These are phyloP conservation scores for Rugonectria rugulosa DNA, from an alignment of 2,329 filamentous ascomycete species.

Conservation along the genomic window DNA sequence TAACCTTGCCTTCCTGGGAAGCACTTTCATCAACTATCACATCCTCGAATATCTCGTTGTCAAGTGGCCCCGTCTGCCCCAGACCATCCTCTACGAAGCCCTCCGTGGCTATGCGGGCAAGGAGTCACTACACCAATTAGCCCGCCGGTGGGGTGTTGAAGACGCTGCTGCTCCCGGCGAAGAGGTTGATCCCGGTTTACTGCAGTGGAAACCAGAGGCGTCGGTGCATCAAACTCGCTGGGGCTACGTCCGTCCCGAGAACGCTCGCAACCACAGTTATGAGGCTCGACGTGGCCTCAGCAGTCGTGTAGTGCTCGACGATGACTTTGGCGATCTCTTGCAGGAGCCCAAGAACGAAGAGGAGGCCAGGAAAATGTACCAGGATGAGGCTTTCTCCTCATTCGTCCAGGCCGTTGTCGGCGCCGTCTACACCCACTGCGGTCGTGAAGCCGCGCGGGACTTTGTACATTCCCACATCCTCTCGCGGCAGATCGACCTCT, in stretches of 20 bases:
- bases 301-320: slow-evolving; percentile 80
- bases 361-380: slow-evolving; percentile 69
- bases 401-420: slow-evolving; percentile 88
- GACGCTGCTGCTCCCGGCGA: slow-evolving; percentile 83
- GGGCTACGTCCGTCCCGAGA: slow-evolving; percentile 62
- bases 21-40: slow-evolving; percentile 86
- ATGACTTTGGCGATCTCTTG: slow-evolving; percentile 78
- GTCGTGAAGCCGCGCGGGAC: slow-evolving; percentile 76
- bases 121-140: slow-evolving; percentile 75
- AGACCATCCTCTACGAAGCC: slow-evolving; percentile 85
- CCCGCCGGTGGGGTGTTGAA: slow-evolving; percentile 91
- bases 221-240: slow-evolving; percentile 55
- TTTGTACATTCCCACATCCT: slow-evolving; percentile 89
- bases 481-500: slow-evolving; percentile 78
- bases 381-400: slow-evolving; percentile 73
- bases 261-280: slow-evolving; percentile 49
- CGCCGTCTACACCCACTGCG: slow-evolving; percentile 84
- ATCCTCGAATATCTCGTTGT: slow-evolving; percentile 87
- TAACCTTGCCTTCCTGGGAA: slow-evolving; percentile 81
- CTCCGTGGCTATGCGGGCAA: slow-evolving; percentile 85
- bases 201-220: slow-evolving; percentile 74
- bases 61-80: slow-evolving; percentile 89
- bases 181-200: slow-evolving; percentile 89
- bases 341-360: slow-evolving; percentile 33
- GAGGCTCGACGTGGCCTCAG: slow-evolving; percentile 72